Evolutionary conservation across 805 yeast species (phyloP), one percentile per base, ranked within the genome.

Genomic region (Ogataea dorogensis): DNA sequence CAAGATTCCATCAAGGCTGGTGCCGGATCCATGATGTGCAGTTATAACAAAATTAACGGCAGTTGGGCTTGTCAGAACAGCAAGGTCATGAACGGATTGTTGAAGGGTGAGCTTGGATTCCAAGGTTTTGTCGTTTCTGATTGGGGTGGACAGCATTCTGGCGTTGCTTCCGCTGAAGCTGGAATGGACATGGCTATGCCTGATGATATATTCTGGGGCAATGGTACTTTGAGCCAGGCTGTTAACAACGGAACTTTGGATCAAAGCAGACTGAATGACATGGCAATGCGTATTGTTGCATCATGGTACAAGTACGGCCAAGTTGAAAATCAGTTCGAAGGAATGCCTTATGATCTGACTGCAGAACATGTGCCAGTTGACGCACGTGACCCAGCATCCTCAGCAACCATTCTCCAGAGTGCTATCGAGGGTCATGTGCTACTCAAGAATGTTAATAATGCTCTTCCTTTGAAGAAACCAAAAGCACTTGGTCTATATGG

Each of bases 181-280:
- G 86, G 86, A 2, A 56, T 76, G 22, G 85, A 79, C 55, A 75
- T 79, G 81, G 64, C 73, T 8, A 77, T 79, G 83, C 84, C 84
- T 1, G 77, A 66, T 1, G 71, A 69, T 44, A 39, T 21, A 2
- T 73, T 65, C 29, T 71, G 77, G 77, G 61, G 67, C 28, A 60
- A 70, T 19, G 79, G 77, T 1, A 68, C 70, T 16, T 61, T 79
- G 38, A 73, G 83, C 0, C 51, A 70, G 39, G 73, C 79, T 2
- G 68, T 78, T 4, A 69, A 68, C 51, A 79, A 79, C 53, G 71
- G 70, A 23, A 73, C 84, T 1, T 54, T 79, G 9, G 71, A 76
- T 1, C 73, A 68, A 42, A 59, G 64, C 35, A 59, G 83, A 47
- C 58, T 79, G 17, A 71, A 75, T 52, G 85, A 79, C 49, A 79